These are phyloP conservation scores for Hordeum vulgare DNA, from an alignment of 176 grass and related monocot species.

Conservation along the genomic window DNA sequence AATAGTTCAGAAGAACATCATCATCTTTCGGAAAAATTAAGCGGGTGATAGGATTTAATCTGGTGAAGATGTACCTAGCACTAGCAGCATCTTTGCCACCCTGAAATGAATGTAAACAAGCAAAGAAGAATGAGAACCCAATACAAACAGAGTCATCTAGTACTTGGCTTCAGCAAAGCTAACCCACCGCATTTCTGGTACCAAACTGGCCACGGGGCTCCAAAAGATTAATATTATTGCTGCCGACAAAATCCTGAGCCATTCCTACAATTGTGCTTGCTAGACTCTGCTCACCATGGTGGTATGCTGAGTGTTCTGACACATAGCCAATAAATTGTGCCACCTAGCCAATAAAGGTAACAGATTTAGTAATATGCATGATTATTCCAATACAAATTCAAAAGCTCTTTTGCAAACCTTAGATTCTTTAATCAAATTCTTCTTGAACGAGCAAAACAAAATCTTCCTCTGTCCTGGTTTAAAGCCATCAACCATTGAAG, in stretches of 20 bases:
- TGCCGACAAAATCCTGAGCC: conserved; percentile 94
- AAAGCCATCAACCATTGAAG: conserved; percentile 89
- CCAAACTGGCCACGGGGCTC: conserved; percentile 78
- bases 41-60: conserved; percentile 42
- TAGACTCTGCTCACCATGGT: conserved; percentile 82
- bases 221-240: conserved; percentile 86
- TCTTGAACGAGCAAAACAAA: conserved; percentile 85
- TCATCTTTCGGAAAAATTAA: conserved; percentile 83
- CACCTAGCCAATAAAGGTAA: conserved; percentile 33
- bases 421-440: conserved; percentile 62
- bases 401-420: conserved; percentile 42
- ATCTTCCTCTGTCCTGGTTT: conserved; percentile 92
- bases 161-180: background rate
- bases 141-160: background rate
- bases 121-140: background rate
- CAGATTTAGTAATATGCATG: background rate
- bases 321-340: conserved; percentile 93
- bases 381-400: background rate
- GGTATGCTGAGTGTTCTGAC: conserved; percentile 86
- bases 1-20: conserved; percentile 73
- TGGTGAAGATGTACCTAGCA: conserved; percentile 69
- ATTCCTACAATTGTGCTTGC: conserved; percentile 82
- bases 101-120: conserved; percentile 24
- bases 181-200: conserved; percentile 45
- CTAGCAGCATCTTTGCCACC: conserved; percentile 92